Conservation (phyloP, 768 basidiomycete genomes). For the Multifurca ochricompacta region DNA sequence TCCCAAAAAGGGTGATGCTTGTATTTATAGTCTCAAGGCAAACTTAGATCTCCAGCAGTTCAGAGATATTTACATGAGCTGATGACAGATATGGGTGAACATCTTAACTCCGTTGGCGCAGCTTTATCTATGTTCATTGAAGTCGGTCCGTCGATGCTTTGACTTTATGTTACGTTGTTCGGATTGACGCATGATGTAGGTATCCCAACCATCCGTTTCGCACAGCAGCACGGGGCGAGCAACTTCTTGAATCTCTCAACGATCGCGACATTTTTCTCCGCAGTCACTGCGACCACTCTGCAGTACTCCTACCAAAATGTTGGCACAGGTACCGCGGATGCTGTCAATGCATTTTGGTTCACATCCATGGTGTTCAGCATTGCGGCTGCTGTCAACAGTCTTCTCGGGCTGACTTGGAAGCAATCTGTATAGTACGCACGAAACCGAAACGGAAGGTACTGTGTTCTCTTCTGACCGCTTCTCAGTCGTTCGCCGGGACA, state of each 20-base stretch:
- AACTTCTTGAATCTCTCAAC: slow-evolving; percentile 72
- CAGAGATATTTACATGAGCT: slow-evolving; percentile 70
- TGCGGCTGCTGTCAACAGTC: slow-evolving; percentile 72
- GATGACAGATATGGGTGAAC: slow-evolving; percentile 63
- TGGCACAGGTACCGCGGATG: slow-evolving; percentile 33
- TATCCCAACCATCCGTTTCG: slow-evolving; percentile 69
- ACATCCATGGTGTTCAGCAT: slow-evolving; percentile 70
- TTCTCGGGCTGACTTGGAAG: slow-evolving; percentile 70
- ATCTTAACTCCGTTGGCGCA: slow-evolving; percentile 58
- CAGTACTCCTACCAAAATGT: slow-evolving; percentile 58
- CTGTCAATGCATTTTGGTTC: slow-evolving; percentile 71
- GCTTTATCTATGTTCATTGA: slow-evolving; percentile 67
- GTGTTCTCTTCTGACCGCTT: background rate
- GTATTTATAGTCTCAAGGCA: slow-evolving; percentile 34
- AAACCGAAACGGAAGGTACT: slow-evolving; percentile 27
- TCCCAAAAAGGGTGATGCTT: background rate
- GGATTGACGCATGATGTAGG: slow-evolving; percentile 30
- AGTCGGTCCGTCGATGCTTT: slow-evolving; percentile 44
- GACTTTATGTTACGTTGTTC: slow-evolving; percentile 3
- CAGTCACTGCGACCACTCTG: slow-evolving; percentile 64
- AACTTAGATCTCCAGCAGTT: slow-evolving; percentile 67
- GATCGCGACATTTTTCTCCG: slow-evolving; percentile 71
- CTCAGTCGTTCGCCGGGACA: slow-evolving; percentile 64
- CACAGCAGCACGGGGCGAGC: slow-evolving; percentile 61
- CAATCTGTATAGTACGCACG: slow-evolving; percentile 76